phyloP scores from a whole-genome alignment of 306 rosid species.

The Lathyrus tuberosus region DNA sequence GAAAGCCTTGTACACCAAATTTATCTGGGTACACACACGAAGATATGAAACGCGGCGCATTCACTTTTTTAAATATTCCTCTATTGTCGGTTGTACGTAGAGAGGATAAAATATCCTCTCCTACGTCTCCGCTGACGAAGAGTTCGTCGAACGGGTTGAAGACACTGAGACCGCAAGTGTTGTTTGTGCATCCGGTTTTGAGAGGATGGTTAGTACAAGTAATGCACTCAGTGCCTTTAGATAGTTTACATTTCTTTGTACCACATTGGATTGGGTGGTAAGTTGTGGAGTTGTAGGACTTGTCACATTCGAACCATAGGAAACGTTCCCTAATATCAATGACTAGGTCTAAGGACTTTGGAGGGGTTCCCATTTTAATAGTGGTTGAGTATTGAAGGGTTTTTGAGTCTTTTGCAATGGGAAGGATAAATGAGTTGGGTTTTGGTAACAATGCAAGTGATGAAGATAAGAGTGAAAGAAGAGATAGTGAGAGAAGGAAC shows the following conservation, averaged over 20 bases:
- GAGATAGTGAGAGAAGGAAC: conserved; percentile 11
- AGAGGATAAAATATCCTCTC: conserved; percentile 30
- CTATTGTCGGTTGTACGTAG: background rate
- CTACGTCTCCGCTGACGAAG: conserved; percentile 29
- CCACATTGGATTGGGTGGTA: conserved; percentile 18
- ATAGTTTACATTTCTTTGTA: conserved; percentile 24
- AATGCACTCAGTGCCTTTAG: conserved; percentile 32
- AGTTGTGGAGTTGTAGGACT: conserved; percentile 37
- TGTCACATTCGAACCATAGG: conserved; percentile 45
- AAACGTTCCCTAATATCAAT: conserved; percentile 47
- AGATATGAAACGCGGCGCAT: conserved; percentile 19
- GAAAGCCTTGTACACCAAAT: conserved; percentile 31
- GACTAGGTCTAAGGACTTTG: background rate
- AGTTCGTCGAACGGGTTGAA: conserved; percentile 28
- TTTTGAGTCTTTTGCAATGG: conserved; percentile 39
- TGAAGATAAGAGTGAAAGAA: background rate
- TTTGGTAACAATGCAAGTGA: conserved; percentile 26
- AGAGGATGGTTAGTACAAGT: conserved; percentile 37
- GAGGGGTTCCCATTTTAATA: conserved; percentile 44
- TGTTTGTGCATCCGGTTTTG: conserved; percentile 39
- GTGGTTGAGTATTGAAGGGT: conserved; percentile 46
- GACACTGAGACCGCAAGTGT: conserved; percentile 28
- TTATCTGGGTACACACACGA: conserved; percentile 35
- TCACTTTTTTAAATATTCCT: background rate
- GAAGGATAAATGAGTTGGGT: conserved; percentile 37